Base-by-base conservation (phyloP, 441 rosid species). In the Arabidopsis lyrata region DNA sequence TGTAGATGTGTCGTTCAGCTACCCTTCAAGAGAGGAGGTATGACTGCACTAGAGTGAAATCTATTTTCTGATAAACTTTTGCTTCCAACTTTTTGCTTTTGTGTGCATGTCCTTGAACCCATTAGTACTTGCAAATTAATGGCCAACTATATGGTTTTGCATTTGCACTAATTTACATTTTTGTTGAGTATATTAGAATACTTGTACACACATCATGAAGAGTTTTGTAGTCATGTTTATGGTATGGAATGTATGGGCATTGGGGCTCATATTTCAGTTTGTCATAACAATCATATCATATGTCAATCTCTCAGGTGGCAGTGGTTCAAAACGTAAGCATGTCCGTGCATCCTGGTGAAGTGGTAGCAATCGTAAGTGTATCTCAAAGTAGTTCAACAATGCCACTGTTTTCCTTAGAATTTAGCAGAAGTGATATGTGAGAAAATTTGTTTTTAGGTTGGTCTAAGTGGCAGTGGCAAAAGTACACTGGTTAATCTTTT, bases 381-480 rank as follows among this genome's bases (percentile, higher is more conserved):
- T 61, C 52, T 67, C 53, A 47, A 32, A 56, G 59, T 57, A 41
- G 58, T 61, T 70, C 32, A 31, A 16, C 27, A 29, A 14, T 44
- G 62, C 52, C 63, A 38, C 50, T 78, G 27, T n/a, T 44, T 57
- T 75, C 67, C 56, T 50, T 13, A 24, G 18, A 22, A 61, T 71
- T 29, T 31, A 38, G 38, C 13, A 14, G 18, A 62, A 69, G 39
- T 72, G 77, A 66, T 53, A 44, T 75, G 14, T 16, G 58, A 53
- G 39, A 55, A 14, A 27, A 64, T 61, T 45, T 47, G 68, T 66
- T 75, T 66, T 75, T 73, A 95, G 99, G 99, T 86, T 80, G 97
- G 99, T 75, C 95, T 95, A 35, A 95, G 99, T 75, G 99, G 99
- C 64, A 95, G 97, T 77, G 99, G 99, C 76, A 95, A 92, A 77